phyloP scores from a whole-genome alignment of 1,139 yeast genomes.

The Candida freyschussii region DNA sequence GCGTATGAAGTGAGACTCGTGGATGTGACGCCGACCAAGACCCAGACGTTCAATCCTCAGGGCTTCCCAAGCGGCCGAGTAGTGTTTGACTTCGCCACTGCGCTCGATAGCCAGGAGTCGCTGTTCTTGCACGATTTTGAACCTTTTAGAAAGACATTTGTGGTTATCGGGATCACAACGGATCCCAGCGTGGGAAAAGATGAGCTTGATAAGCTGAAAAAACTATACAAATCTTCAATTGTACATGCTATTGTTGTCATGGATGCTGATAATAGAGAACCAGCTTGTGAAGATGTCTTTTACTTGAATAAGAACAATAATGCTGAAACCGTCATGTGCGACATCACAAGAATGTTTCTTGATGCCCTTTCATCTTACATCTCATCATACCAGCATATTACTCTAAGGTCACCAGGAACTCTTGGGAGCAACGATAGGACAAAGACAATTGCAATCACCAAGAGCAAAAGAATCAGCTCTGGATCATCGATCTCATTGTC shows the following conservation, averaged over 20 bases:
- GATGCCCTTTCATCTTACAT: slow-evolving; percentile 62
- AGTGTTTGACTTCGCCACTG: slow-evolving; percentile 48
- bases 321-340: slow-evolving; percentile 71
- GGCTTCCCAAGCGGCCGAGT: slow-evolving; percentile 76
- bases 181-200: slow-evolving; percentile 29
- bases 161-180: slow-evolving; percentile 54
- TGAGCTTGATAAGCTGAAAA: slow-evolving; percentile 34
- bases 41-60: slow-evolving; percentile 73
- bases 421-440: slow-evolving; percentile 32
- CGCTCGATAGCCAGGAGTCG: slow-evolving; percentile 50
- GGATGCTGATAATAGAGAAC: slow-evolving; percentile 31
- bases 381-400: slow-evolving; percentile 64
- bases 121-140: slow-evolving; percentile 80
- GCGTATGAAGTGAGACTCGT: slow-evolving; percentile 63
- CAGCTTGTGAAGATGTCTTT: too few species aligned
- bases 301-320: slow-evolving; percentile 19
- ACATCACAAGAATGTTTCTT: slow-evolving; percentile 60
- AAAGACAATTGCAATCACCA: slow-evolving; percentile 11
- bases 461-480: slow-evolving; percentile 23
- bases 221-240: slow-evolving; percentile 52
- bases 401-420: slow-evolving; percentile 69
- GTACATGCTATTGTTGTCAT: slow-evolving; percentile 60
- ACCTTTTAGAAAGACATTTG: slow-evolving; percentile 73
- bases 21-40: slow-evolving; percentile 65
- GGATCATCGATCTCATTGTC: slow-evolving; percentile 21